These are phyloP conservation scores for Aspergillus conjunctus DNA, from an alignment of 495 filamentous ascomycete genomes.

Conservation along the genomic window DNA sequence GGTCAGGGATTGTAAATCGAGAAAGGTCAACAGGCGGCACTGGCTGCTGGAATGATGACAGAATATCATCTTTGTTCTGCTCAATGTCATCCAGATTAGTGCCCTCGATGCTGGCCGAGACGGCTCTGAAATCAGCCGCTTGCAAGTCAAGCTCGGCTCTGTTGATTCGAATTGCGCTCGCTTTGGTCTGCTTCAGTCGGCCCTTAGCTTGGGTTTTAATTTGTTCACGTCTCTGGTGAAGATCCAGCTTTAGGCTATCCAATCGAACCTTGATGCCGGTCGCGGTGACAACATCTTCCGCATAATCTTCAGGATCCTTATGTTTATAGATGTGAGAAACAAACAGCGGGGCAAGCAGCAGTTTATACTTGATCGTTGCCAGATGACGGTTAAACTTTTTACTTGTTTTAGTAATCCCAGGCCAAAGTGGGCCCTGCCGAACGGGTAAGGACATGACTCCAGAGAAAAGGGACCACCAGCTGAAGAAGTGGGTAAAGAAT, in stretches of 20 bases:
- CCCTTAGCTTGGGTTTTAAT: constrained; percentile 77
- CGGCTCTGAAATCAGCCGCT: constrained; percentile 88
- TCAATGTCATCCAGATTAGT: constrained; percentile 74
- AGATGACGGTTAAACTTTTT: constrained; percentile 98
- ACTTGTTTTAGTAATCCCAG: constrained; percentile 88
- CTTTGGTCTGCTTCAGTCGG: constrained; percentile 68
- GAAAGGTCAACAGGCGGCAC: constrained; percentile 69
- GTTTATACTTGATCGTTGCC: constrained; percentile 95
- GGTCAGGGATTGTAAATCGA: constrained; percentile 90
- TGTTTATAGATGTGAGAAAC: constrained; percentile 98
- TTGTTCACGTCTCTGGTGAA: constrained; percentile 92
- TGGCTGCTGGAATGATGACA: constrained; percentile 59
- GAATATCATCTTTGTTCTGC: constrained; percentile 57
- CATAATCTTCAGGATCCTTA: constrained; percentile 87
- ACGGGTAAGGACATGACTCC: constrained; percentile 94
- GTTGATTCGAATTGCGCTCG: constrained; percentile 94
- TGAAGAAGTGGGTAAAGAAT: constrained; percentile 98
- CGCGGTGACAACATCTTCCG: constrained; percentile 78
- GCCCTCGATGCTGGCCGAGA: constrained; percentile 85
- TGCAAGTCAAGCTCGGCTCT: constrained; percentile 89
- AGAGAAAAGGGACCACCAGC: constrained; percentile 96
- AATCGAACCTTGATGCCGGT: constrained; percentile 93
- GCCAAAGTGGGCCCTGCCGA: constrained; percentile 87
- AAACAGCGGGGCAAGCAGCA: constrained; percentile 89
- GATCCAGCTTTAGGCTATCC: constrained; percentile 93